These are phyloP conservation scores for Phaseolus lunatus DNA, from an alignment of 306 rosid species.

Conservation along the genomic window DNA sequence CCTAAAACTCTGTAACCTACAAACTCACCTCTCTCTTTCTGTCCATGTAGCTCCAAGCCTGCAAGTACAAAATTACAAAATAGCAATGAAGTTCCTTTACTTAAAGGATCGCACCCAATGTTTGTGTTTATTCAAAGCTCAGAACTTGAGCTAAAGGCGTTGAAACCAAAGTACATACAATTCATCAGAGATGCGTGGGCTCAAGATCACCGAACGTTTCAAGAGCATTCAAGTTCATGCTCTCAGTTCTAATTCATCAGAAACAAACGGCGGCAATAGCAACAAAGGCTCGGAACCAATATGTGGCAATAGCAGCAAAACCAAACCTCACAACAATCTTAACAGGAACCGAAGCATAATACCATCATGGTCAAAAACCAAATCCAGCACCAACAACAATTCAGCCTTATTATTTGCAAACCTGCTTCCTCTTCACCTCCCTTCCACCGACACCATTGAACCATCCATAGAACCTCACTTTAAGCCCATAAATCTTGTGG, in stretches of 20 bases:
- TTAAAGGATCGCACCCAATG: slow-evolving; percentile 34
- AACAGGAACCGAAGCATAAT: slow-evolving; percentile 46
- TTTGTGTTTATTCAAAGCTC: slow-evolving; percentile 40
- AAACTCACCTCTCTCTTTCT: not conserved
- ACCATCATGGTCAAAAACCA: slow-evolving; percentile 63
- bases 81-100: slow-evolving; percentile 33
- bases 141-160: slow-evolving; percentile 35
- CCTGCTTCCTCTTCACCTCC: slow-evolving; percentile 59
- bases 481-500: slow-evolving; percentile 65
- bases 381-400: slow-evolving; percentile 55
- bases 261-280: slow-evolving; percentile 42
- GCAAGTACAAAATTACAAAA: slow-evolving; percentile 32
- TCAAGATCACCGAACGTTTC: slow-evolving; percentile 71
- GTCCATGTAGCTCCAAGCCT: not conserved
- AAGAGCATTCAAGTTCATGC: slow-evolving; percentile 81
- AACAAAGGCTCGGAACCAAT: slow-evolving; percentile 47
- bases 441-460: slow-evolving; percentile 65
- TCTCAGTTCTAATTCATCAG: slow-evolving; percentile 59
- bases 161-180: not conserved
- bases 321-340: slow-evolving; percentile 56
- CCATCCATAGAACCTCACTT: slow-evolving; percentile 71
- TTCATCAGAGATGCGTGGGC: slow-evolving; percentile 62
- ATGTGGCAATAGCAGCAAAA: slow-evolving; percentile 34
- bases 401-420: slow-evolving; percentile 50
- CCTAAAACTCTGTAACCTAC: not conserved